These are phyloP conservation scores for Alternaria sp. DNA, from an alignment of 2,329 filamentous ascomycete genomes.

Conservation along the genomic window DNA sequence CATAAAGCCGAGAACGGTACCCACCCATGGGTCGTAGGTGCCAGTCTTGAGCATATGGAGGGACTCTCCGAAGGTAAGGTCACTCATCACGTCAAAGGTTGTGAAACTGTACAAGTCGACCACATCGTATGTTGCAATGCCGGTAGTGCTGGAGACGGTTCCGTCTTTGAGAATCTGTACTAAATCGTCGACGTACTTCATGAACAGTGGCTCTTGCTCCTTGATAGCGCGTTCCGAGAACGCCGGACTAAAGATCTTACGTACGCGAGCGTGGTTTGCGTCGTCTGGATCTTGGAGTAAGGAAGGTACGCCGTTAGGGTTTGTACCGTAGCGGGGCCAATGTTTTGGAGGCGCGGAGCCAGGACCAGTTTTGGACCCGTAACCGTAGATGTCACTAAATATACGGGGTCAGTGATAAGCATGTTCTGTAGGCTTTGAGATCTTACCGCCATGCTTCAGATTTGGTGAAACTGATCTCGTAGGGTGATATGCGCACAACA, in stretches of 20 bases:
- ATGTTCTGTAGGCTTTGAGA: neutral
- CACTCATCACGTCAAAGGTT: slow-evolving; percentile 23
- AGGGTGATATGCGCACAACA: slow-evolving; percentile 32
- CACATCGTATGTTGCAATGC: slow-evolving; percentile 23
- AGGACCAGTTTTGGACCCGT: slow-evolving; percentile 17
- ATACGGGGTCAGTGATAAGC: neutral
- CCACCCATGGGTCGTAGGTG: slow-evolving; percentile 26
- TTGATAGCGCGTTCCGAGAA: neutral
- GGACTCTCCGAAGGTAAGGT: slow-evolving; percentile 43
- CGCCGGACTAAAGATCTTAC: neutral
- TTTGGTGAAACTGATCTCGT: slow-evolving; percentile 27
- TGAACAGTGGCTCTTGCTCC: neutral
- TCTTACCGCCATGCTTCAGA: slow-evolving; percentile 16
- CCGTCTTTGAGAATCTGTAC: slow-evolving; percentile 7
- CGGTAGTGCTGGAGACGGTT: slow-evolving; percentile 34
- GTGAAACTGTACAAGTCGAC: slow-evolving; percentile 38
- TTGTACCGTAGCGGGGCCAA: neutral
- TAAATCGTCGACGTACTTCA: neutral
- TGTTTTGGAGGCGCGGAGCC: slow-evolving; percentile 9
- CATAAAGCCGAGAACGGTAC: neutral
- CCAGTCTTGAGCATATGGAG: slow-evolving; percentile 35
- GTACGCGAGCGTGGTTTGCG: neutral
- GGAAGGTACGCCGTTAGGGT: neutral
- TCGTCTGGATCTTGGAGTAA: neutral
- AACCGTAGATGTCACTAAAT: slow-evolving; percentile 30